These are phyloP conservation scores for Pleomassaria siparia DNA, from an alignment of 2,329 filamentous ascomycete species.

Conservation along the genomic window DNA sequence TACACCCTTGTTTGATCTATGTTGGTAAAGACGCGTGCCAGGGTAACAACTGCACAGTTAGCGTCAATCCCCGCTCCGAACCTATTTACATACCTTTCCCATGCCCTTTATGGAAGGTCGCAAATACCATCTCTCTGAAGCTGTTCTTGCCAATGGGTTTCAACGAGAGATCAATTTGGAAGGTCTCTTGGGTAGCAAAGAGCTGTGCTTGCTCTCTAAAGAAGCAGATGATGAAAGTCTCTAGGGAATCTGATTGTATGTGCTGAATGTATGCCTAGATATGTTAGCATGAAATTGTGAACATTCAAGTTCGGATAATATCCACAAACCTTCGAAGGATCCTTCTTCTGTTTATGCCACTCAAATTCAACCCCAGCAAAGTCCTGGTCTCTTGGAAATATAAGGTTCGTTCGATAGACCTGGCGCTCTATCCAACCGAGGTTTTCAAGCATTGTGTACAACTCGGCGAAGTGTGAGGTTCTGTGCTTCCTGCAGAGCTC, in stretches of 20 bases:
- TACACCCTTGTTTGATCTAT: not conserved
- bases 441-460: no score
- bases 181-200: not conserved
- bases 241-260: not conserved
- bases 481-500: no score
- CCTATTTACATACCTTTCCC: not conserved
- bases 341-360: not conserved
- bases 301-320: no score
- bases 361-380: not conserved
- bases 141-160: not conserved
- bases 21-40: not conserved
- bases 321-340: no score
- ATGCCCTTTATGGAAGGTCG: not conserved
- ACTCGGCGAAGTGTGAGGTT: no score
- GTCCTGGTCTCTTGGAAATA: not conserved
- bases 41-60: not conserved
- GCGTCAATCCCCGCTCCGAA: not conserved
- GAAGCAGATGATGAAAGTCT: not conserved
- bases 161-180: not conserved
- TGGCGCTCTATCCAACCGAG: not conserved
- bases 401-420: constrained; percentile 1
- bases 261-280: not conserved
- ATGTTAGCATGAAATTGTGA: not conserved
- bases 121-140: not conserved
- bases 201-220: not conserved